phyloP scores from a whole-genome alignment of 495 filamentous ascomycete species.

The Xeromyces bisporus region DNA sequence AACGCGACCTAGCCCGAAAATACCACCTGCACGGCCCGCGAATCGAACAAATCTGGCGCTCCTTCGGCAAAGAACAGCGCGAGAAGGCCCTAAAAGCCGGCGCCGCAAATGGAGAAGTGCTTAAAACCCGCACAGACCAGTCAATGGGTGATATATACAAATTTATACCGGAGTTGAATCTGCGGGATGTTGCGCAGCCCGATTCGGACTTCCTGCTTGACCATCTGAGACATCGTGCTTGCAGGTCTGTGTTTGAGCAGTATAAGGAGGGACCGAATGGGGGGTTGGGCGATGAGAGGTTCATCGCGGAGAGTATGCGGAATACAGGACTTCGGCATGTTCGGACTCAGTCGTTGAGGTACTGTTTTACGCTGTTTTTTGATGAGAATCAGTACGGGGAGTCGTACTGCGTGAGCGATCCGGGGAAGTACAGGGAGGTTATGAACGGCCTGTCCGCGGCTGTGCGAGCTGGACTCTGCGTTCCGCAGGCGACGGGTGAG shows the following conservation, averaged over 20 bases:
- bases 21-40: not conserved
- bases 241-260: constrained; percentile 11
- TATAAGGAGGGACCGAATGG: constrained; percentile 8
- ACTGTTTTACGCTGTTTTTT: constrained; percentile 11
- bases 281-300: no score
- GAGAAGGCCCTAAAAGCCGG: not conserved
- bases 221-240: constrained; percentile 15
- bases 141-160: constrained; percentile 10
- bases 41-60: not conserved
- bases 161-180: constrained; percentile 21
- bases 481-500: constrained; percentile 14
- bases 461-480: constrained; percentile 4
- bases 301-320: constrained; percentile 10
- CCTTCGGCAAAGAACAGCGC: not conserved
- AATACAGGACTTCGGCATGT: constrained; percentile 5
- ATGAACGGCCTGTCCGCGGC: constrained; percentile 4
- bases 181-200: constrained; percentile 15
- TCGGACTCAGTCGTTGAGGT: not conserved
- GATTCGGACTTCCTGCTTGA: constrained; percentile 15
- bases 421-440: constrained; percentile 2
- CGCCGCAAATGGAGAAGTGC: not conserved
- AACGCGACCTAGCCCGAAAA: not conserved
- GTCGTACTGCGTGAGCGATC: not conserved
- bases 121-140: not conserved
- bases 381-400: constrained; percentile 9